These are phyloP conservation scores for Lentinus brumalis DNA, from an alignment of 768 basidiomycete species.

Conservation along the genomic window DNA sequence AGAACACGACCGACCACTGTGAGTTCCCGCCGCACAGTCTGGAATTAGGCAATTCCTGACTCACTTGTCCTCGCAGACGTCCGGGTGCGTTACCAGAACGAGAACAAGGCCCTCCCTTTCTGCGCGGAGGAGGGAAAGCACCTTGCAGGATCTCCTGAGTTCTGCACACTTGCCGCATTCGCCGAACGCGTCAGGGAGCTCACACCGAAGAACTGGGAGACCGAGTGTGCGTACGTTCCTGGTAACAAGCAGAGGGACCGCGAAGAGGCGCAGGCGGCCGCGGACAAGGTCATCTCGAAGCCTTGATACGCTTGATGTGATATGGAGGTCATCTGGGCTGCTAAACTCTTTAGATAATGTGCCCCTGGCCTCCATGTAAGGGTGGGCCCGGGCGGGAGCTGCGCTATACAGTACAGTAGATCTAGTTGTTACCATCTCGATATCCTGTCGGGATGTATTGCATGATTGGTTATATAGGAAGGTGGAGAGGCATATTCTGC, in stretches of 20 bases:
- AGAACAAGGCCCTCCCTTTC: slow-evolving; percentile 58
- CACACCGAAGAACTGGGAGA: slow-evolving; percentile 65
- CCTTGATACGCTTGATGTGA: background rate
- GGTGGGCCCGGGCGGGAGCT: too few species aligned
- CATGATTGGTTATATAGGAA: too few species aligned
- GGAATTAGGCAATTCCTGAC: background rate
- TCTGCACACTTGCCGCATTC: slow-evolving; percentile 72
- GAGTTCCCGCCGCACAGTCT: slow-evolving; percentile 14
- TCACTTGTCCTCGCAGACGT: slow-evolving; percentile 35
- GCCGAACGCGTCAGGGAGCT: slow-evolving; percentile 60
- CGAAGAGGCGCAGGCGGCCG: slow-evolving; percentile 13
- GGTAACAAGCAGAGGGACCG: slow-evolving; percentile 18
- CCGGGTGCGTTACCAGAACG: slow-evolving; percentile 79
- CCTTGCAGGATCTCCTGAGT: slow-evolving; percentile 67
- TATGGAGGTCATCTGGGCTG: too few species aligned
- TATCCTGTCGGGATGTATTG: too few species aligned
- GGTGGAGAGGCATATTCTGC: too few species aligned
- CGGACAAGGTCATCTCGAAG: slow-evolving; percentile 12
- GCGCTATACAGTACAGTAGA: too few species aligned
- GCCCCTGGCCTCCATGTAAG: too few species aligned
- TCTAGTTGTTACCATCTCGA: too few species aligned
- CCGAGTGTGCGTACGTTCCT: slow-evolving; percentile 48
- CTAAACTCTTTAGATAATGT: too few species aligned
- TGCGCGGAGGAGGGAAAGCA: slow-evolving; percentile 71
- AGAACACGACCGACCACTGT: slow-evolving; percentile 46